These are phyloP conservation scores for Thinopyrum obtusiflorum DNA, from an alignment of 202 grass and related monocot species.

Conservation along the genomic window DNA sequence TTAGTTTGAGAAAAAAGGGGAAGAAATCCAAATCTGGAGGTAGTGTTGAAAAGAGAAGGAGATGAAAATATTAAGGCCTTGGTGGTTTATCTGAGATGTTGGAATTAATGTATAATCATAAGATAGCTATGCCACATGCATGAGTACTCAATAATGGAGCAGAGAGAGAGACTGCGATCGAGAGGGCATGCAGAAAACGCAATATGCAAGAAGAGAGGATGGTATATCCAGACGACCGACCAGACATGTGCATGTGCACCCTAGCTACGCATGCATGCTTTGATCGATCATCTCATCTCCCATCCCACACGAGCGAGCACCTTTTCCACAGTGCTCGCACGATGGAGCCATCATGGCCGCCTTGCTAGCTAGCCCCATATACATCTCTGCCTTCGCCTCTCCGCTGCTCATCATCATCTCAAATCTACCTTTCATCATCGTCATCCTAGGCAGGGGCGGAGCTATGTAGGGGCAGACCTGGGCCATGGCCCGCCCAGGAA, in stretches of 20 bases:
- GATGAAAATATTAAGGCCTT: not conserved
- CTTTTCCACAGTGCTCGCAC: conserved; percentile 38
- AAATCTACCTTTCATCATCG: too few species aligned
- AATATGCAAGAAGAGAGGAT: too few species aligned
- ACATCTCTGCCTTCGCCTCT: not conserved
- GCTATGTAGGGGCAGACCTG: too few species aligned
- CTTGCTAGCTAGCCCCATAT: not conserved
- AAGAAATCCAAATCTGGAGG: too few species aligned
- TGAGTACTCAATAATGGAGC: conserved; percentile 40
- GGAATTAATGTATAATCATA: not conserved
- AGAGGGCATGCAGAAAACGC: too few species aligned
- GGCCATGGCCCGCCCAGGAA: too few species aligned
- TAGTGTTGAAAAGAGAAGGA: not conserved
- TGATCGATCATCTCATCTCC: conserved; percentile 6
- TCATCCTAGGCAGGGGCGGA: too few species aligned
- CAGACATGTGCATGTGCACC: conserved; percentile 22
- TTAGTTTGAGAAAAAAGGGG: too few species aligned
- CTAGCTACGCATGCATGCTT: not conserved
- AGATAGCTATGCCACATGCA: not conserved
- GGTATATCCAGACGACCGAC: not conserved
- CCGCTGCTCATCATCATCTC: conserved; percentile 36
- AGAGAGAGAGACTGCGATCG: too few species aligned
- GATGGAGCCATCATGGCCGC: conserved; percentile 39
- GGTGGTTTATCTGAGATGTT: not conserved
- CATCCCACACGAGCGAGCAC: conserved; percentile 20